Evolutionary conservation across 2,329 filamentous ascomycete genomes (phyloP), one percentile per base, ranked within the genome.

Genomic region (Leptodontidium sp.): DNA sequence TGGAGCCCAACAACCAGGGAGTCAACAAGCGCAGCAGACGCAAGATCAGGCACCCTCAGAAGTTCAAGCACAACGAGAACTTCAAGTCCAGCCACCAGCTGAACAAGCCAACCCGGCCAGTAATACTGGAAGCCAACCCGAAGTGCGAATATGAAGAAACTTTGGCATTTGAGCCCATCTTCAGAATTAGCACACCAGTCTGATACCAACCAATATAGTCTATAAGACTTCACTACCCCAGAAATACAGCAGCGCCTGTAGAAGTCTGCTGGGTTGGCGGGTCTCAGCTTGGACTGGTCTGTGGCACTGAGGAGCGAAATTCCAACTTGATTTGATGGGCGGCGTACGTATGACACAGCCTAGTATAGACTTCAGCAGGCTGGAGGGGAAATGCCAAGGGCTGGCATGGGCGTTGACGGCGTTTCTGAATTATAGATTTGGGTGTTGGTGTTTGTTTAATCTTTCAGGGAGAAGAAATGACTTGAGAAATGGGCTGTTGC

Each of bases 281-380:
- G 29, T 17, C 29, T 35, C 17, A 55, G 15, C 14, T 29, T 35
- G 52, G 24, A 35, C 26, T 12, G 14, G 50, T 53, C 29, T 3
- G 50, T 32, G 14, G 26, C 35, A 9, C 9, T 7, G 47, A 50
- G 21, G 38, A 26, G 21, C 21, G 24, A 4, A 9, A 9, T 21
- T 8, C 55, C 7, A 11, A 11, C 11, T 8, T 58, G 32, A 17
- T 12, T 40, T 21, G 17, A 11, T 9, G 38, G 29, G 38, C 6
- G 29, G 38, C 6, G 4, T 45, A 45, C 5, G 4, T 45, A 17
- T 12, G 35, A 45, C 12, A 43, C 57, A 40, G 21, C 57, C 12
- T 43, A 17, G 14, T 43, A 29, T 45, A 59, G 21, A 59, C 57
- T 59, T 59, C 57, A 59, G 57, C 57, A 40, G 57, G 57, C 57